Evolutionary conservation across 345 rosid species (phyloP).

Genomic region (Jatropha curcas): DNA sequence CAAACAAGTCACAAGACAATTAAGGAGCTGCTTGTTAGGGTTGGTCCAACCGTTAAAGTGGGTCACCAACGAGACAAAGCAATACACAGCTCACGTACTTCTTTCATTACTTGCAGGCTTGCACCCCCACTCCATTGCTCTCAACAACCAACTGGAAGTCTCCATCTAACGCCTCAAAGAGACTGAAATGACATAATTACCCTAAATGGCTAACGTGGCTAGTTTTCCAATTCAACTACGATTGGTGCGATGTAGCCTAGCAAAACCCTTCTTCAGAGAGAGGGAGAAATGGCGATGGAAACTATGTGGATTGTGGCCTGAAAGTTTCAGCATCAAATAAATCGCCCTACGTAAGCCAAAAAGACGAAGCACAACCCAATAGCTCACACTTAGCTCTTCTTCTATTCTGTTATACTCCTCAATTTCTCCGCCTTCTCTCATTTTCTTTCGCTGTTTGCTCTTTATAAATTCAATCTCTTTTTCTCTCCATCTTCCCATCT

Average conservation of each 20-base stretch:
- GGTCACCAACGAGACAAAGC: not conserved
- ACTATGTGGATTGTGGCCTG: conserved; percentile 18
- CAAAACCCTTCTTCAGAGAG: not conserved
- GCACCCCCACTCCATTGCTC: no score
- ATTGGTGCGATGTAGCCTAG: not conserved
- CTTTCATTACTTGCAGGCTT: not conserved
- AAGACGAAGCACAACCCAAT: not conserved
- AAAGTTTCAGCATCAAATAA: conserved; percentile 19
- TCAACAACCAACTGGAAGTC: not conserved
- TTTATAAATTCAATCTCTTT: conserved; percentile 21
- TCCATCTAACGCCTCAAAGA: not conserved
- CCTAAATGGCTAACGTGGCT: not conserved
- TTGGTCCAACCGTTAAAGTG: not conserved
- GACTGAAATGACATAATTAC: no score
- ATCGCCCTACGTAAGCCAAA: conserved; percentile 25
- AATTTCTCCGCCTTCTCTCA: conserved; percentile 51
- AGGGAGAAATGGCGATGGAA: conserved; percentile 24
- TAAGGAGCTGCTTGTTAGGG: not conserved
- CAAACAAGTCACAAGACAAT: not conserved
- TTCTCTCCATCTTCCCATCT: not conserved
- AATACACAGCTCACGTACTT: not conserved
- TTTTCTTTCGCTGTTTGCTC: not conserved
- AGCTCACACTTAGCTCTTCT: not conserved
- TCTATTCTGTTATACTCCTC: conserved; percentile 29
- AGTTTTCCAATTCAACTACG: no score